Evolutionary conservation across 2,329 filamentous ascomycete genomes (phyloP).

Genomic region (Pseudogymnoascus pannorum): DNA sequence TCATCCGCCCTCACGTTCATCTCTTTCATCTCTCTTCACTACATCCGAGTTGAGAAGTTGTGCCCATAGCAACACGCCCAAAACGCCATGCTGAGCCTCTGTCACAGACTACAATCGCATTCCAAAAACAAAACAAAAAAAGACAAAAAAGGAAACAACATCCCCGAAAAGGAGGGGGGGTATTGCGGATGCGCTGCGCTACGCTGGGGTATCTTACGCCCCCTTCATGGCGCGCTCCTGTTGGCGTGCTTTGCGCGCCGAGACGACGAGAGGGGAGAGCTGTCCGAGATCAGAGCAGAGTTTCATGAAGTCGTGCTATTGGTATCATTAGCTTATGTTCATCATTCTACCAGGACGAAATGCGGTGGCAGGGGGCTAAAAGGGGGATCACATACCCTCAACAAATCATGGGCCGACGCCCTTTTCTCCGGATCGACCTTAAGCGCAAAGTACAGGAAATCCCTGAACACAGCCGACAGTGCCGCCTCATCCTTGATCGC

Average conservation of each 20-base stretch:
- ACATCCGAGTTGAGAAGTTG: conserved; percentile 6
- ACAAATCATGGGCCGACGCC: conserved; percentile 85
- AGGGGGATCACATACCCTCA: conserved; percentile 61
- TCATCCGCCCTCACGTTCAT: not conserved
- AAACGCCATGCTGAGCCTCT: conserved; percentile 6
- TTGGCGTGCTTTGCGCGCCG: conserved; percentile 75
- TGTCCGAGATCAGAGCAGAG: conserved; percentile 66
- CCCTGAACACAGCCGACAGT: conserved; percentile 72
- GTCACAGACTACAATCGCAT: conserved; percentile 4
- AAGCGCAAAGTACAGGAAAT: conserved; percentile 87
- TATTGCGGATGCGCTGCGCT: not conserved
- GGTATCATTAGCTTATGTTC: conserved; percentile 21
- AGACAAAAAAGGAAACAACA: not conserved
- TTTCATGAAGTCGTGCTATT: conserved; percentile 73
- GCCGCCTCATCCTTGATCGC: conserved; percentile 88
- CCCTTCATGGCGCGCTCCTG: conserved; percentile 74
- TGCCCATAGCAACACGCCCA: not conserved
- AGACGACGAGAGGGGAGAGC: conserved; percentile 77
- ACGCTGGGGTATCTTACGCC: conserved; percentile 9
- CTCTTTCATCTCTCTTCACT: not conserved
- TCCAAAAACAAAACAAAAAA: not conserved
- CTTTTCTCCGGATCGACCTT: conserved; percentile 97
- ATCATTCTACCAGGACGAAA: conserved; percentile 4
- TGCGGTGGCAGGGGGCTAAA: conserved; percentile 5
- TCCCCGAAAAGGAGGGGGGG: not conserved